Conservation (phyloP, 805 yeast species). For the Wickerhamomyces chambardii region DNA sequence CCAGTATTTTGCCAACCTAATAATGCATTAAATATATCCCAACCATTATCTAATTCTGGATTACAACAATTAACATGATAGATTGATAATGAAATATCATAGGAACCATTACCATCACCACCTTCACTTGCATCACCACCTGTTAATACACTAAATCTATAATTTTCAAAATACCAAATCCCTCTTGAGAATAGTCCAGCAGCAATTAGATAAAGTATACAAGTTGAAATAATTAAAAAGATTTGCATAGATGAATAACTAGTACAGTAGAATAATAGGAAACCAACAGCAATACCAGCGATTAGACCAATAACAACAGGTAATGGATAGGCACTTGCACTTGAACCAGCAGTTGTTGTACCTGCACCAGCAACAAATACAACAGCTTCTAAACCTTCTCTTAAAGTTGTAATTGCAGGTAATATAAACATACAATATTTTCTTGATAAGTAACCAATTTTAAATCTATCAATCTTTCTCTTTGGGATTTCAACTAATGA, state of each 20-base stretch:
- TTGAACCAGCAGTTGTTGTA: slow-evolving; percentile 39
- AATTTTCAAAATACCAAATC: slow-evolving; percentile 78
- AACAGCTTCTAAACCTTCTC: slow-evolving; percentile 97
- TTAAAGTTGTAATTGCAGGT: slow-evolving; percentile 83
- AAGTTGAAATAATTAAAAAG: slow-evolving; percentile 81
- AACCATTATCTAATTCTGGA: slow-evolving; percentile 86
- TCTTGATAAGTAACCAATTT: slow-evolving; percentile 44
- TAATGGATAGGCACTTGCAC: slow-evolving; percentile 78
- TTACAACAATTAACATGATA: slow-evolving; percentile 99
- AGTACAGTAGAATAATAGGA: slow-evolving; percentile 71
- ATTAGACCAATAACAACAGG: slow-evolving; percentile 86
- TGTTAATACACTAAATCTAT: slow-evolving; percentile 51
- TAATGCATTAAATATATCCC: slow-evolving; percentile 94
- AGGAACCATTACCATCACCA: slow-evolving; percentile 95
- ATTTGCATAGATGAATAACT: slow-evolving; percentile 75
- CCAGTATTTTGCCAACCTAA: slow-evolving; percentile 98
- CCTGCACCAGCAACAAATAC: slow-evolving; percentile 97
- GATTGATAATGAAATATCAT: slow-evolving; percentile 67
- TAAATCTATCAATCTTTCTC: slow-evolving; percentile 39
- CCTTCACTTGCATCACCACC: slow-evolving; percentile 95
- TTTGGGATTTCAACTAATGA: slow-evolving; percentile 61
- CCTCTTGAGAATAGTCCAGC: slow-evolving; percentile 94
- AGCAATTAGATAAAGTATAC: slow-evolving; percentile 79
- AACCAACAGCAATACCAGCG: slow-evolving; percentile 72
- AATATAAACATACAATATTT: slow-evolving; percentile 85